Evolutionary conservation across 2,329 filamentous ascomycete genomes (phyloP), one percentile per base, ranked within the genome.

Genomic region (Fusarium graminum): DNA sequence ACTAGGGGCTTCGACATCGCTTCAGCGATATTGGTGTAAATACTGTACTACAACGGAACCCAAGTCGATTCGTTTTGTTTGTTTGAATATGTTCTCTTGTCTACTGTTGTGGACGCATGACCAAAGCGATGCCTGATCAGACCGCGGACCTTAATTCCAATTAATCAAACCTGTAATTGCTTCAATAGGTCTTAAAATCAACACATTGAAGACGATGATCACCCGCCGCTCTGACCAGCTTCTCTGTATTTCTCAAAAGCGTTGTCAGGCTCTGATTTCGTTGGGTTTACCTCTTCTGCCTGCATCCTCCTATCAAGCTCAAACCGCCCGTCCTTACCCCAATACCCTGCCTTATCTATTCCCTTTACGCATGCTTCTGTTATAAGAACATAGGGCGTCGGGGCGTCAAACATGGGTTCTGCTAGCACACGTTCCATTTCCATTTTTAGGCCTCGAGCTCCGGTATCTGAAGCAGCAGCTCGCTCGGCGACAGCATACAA

Each of bases 341-440:
- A 90, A 66, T 88, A 89, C 0, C 78, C 78, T 2, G 82, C 81
- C 76, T 84, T 87, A 70, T 88, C 88, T 25, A 82, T 81, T 13
- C 90, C 87, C 19, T 81, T 81, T 2, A 91, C 90, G 30, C 90
- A 90, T 3, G 81, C 85, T 74, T 93, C 89, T 0, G 90, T 92
- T 40, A 94, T 86, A 10, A 93, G 82, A 3, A 93, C 90, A 69
- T 91, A 92, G 22, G 90, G 87, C 67, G 90, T 89, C 6, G 92
- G 92, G 0, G 90, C 89, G 72, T 93, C 90, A 74, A 92, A 94
- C 86, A 94, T 94, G 30, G 91, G 88, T 76, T 94, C 92, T 5
- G 88, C 89, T 12, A 94, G 81, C 9, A 94, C 86, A 4, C 89
- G 86, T 76, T 94, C 92, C 84, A 94, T 89, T 73, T 93, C 91